Conservation (phyloP, 2,329 filamentous ascomycete species). For the Conoideocrella luteorostrata region DNA sequence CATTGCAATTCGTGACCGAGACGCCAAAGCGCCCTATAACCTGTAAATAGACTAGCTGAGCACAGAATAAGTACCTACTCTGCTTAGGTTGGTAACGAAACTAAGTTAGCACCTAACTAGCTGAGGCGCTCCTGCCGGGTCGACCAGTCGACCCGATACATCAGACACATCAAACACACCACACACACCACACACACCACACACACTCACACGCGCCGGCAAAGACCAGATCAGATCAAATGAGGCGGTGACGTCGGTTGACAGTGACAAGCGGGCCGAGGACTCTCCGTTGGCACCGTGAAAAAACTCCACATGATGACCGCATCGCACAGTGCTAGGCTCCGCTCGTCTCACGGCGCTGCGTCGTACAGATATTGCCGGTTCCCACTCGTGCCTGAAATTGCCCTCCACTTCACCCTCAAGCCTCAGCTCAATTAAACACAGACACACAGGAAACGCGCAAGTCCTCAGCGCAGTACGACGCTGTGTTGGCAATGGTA, state of each 20-base stretch:
- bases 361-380: neutral
- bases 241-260: conserved; percentile 8
- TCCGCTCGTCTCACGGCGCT: too few relatives aligned
- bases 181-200: neutral
- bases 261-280: conserved; percentile 5
- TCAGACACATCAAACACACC: too few relatives aligned
- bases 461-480: neutral
- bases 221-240: too few relatives aligned
- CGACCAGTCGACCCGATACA: too few relatives aligned
- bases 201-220: neutral
- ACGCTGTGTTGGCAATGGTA: too few relatives aligned
- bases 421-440: neutral
- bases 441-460: neutral
- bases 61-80: too few relatives aligned
- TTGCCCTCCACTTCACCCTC: neutral
- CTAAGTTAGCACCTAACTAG: too few relatives aligned
- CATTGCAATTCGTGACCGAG: too few relatives aligned
- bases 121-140: too few relatives aligned
- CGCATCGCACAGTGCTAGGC: conserved; percentile 9
- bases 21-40: too few relatives aligned
- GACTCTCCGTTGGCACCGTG: conserved; percentile 1
- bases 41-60: too few relatives aligned
- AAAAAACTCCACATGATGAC: neutral
- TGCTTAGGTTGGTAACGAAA: too few relatives aligned
- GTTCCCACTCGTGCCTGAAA: neutral